These are phyloP conservation scores for Leccinum disarticulatum DNA, from an alignment of 768 basidiomycete genomes.

Conservation along the genomic window DNA sequence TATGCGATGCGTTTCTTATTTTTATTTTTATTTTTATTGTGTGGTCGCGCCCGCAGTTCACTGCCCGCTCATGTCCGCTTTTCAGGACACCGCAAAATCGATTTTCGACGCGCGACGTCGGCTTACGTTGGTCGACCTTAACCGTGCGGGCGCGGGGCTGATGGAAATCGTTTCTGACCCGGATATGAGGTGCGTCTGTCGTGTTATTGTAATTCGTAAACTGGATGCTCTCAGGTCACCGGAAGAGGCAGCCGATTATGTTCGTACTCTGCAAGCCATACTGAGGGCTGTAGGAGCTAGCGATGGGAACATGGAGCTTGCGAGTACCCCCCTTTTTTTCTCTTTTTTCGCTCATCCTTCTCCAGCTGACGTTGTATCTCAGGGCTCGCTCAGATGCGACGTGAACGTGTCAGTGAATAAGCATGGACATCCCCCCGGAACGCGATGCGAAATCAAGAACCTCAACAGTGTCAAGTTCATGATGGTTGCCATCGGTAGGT, in stretches of 20 bases:
- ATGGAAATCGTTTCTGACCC: constrained; percentile 97
- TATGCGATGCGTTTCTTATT: constrained; percentile 30
- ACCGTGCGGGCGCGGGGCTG: constrained; percentile 84
- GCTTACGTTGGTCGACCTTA: constrained; percentile 75
- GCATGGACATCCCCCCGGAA: constrained; percentile 61
- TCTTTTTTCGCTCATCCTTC: background rate
- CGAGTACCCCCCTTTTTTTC: constrained; percentile 29
- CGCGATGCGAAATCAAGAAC: constrained; percentile 96
- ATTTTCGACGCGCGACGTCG: constrained; percentile 52
- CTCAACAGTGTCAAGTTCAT: constrained; percentile 89
- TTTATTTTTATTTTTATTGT: background rate
- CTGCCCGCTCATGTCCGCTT: background rate
- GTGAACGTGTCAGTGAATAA: constrained; percentile 91
- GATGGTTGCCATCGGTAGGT: constrained; percentile 78
- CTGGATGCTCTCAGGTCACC: constrained; percentile 51
- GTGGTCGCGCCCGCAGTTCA: background rate
- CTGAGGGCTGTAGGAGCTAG: constrained; percentile 83
- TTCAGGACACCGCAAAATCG: constrained; percentile 92
- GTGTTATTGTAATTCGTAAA: background rate
- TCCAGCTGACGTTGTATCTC: constrained; percentile 2
- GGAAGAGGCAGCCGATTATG: constrained; percentile 88
- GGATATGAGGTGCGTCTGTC: constrained; percentile 63
- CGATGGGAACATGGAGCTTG: constrained; percentile 97
- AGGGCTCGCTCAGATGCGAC: constrained; percentile 95
- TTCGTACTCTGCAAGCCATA: constrained; percentile 76